Base-by-base conservation (phyloP, 352 stramenopile genomes). In the Saprolegnia parasitica region DNA sequence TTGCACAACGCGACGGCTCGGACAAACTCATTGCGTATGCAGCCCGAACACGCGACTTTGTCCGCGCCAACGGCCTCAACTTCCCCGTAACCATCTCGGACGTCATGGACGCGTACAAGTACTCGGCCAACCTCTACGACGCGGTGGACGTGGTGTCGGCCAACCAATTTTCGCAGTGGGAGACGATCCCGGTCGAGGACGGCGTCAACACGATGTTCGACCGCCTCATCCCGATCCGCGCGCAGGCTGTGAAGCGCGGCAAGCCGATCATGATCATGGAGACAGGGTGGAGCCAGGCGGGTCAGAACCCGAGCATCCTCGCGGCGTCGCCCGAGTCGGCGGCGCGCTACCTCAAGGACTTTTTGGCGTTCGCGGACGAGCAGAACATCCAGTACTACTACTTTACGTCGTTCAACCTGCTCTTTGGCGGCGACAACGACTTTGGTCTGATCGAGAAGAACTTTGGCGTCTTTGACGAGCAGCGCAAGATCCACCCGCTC, bases 131-230 rank as follows among this genome's bases (percentile, higher is more conserved):
- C 40, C 65, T 93, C 0, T 61, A 90, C 24, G 74, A 88, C 37
- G 81, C 79, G 0, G 83, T 90, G 5, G 84, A 93, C 65, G 81
- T 83, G 56, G 67, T 90, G n/a, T 87, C 78, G 24, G 76, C 89
- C 47, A 92, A 90, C 75, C 79, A 92, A 71, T 92, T 92, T 56
- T 81, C 81, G 11, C 88, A 86, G 72, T 90, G 83, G 84, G 83
- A 90, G 52, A 52, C 55, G 4, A 64, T 58, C 5, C 73, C 84
- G 49, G 71, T 83, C 21, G 78, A 78, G 13, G 81, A 89, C 21
- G 83, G 60, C 15, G 73, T 73, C 11, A 71, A 76, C 9, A 65
- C 75, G 16, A 84, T 78, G 24, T 74, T 90, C 0, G 81, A 93
- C 56, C 80, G 79, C 15, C 76, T 93, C 9, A 77, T 75, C 37